Percentiles rank a stretch among this genome's conserved stretches.
These are phyloP conservation scores for Coffea eugenioides DNA, from an alignment of 257 asterid genomes.

Conservation along the genomic window DNA sequence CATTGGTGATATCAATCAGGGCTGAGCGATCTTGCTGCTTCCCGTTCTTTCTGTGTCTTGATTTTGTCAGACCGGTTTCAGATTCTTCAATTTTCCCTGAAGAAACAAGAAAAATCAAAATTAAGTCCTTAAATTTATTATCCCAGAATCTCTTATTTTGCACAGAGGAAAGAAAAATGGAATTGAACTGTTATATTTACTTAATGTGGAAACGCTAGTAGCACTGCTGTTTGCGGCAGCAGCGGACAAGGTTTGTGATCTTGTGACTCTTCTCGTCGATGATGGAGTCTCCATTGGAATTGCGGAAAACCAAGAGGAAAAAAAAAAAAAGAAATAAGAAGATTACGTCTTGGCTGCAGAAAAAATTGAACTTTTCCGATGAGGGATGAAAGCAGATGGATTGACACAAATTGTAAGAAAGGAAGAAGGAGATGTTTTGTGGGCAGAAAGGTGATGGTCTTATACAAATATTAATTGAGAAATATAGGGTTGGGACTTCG, in stretches of 20 bases:
- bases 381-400: not conserved
- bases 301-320: not conserved
- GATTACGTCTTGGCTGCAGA: constrained; percentile 6
- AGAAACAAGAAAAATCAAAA: constrained; percentile 6
- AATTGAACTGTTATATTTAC: constrained; percentile 18
- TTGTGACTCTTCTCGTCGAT: constrained; percentile 66
- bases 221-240: constrained; percentile 38
- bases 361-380: not conserved
- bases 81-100: constrained; percentile 61
- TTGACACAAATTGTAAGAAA: not conserved
- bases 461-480: constrained; percentile 26
- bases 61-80: constrained; percentile 35
- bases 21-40: constrained; percentile 67
- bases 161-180: not conserved
- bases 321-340: not conserved
- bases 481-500: constrained; percentile 15
- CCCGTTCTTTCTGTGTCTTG: constrained; percentile 37
- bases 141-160: not conserved
- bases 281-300: constrained; percentile 80
- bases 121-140: not conserved
- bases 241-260: constrained; percentile 65
- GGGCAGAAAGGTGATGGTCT: constrained; percentile 23
- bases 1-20: constrained; percentile 79
- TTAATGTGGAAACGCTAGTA: constrained; percentile 26
- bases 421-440: constrained; percentile 11